A percentile compares a stretch with the other conserved stretches of the same genome.
Conservation (phyloP, 1,139 yeast genomes). For the Lodderomyces orthopsilosis region DNA sequence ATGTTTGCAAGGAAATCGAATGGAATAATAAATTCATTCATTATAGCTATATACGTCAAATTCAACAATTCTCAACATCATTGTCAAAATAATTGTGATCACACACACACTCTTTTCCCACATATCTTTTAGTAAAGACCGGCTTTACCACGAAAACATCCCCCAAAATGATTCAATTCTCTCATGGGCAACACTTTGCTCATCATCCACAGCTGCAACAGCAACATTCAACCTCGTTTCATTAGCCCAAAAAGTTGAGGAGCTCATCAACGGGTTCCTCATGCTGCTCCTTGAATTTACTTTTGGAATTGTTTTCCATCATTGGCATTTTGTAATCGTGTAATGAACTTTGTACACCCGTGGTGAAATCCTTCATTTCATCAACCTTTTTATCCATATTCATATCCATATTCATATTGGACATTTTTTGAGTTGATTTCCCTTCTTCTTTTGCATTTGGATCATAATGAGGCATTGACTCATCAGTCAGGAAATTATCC, state of each 20-base stretch:
- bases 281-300: not conserved
- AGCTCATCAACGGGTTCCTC: slow-evolving; percentile 11
- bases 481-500: slow-evolving; percentile 8
- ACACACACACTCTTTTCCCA: too few relatives aligned
- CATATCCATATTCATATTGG: not conserved
- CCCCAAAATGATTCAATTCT: slow-evolving; percentile 11
- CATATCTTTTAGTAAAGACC: not conserved
- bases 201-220: slow-evolving; percentile 3
- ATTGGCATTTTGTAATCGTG: not conserved
- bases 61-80: too few relatives aligned
- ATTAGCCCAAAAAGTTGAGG: slow-evolving; percentile 15
- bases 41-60: not conserved
- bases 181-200: slow-evolving; percentile 3
- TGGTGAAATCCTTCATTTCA: slow-evolving; percentile 6
- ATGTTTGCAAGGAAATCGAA: not conserved
- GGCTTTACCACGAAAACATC: slow-evolving; percentile 8
- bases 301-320: slow-evolving; percentile 1
- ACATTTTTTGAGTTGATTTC: not conserved
- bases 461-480: slow-evolving; percentile 5
- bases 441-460: slow-evolving; percentile 5
- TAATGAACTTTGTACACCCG: not conserved
- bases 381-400: slow-evolving; percentile 6
- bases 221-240: slow-evolving; percentile 3
- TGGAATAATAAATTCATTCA: not conserved
- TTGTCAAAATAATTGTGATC: too few relatives aligned